These are phyloP conservation scores for Curvularia sp. DNA, from an alignment of 2,329 filamentous ascomycete genomes.

Conservation along the genomic window DNA sequence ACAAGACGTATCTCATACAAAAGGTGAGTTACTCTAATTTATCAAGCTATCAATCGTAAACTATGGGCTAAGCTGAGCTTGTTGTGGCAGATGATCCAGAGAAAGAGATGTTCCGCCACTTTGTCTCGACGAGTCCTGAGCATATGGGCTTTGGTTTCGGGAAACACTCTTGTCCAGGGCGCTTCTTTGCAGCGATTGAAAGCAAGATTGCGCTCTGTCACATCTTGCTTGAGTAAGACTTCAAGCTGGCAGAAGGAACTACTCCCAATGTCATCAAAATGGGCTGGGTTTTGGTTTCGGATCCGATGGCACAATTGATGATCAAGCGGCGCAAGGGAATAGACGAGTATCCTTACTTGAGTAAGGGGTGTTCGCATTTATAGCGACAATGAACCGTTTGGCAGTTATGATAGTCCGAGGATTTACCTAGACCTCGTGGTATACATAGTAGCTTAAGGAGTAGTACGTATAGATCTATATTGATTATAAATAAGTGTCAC, in stretches of 20 bases:
- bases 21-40: too few relatives aligned
- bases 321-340: not conserved
- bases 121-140: slow-evolving; percentile 18
- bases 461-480: not conserved
- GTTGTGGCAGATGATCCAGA: slow-evolving; percentile 14
- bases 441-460: not conserved
- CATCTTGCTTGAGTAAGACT: slow-evolving; percentile 1
- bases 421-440: not conserved
- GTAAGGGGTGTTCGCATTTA: not conserved
- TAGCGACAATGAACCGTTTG: not conserved
- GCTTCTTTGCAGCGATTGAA: slow-evolving; percentile 1
- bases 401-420: not conserved
- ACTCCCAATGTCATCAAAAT: not conserved
- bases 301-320: slow-evolving; percentile 1
- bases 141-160: slow-evolving; percentile 24
- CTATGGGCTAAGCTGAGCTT: too few relatives aligned
- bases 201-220: slow-evolving; percentile 3
- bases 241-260: slow-evolving; percentile 1
- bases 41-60: too few relatives aligned
- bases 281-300: slow-evolving; percentile 21
- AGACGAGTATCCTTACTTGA: not conserved
- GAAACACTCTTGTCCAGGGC: slow-evolving; percentile 1
- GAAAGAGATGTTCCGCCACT: slow-evolving; percentile 11
- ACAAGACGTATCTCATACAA: not conserved
- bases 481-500: not conserved